Conservation (phyloP, 805 yeast species). For the Lachancea thermotolerans region DNA sequence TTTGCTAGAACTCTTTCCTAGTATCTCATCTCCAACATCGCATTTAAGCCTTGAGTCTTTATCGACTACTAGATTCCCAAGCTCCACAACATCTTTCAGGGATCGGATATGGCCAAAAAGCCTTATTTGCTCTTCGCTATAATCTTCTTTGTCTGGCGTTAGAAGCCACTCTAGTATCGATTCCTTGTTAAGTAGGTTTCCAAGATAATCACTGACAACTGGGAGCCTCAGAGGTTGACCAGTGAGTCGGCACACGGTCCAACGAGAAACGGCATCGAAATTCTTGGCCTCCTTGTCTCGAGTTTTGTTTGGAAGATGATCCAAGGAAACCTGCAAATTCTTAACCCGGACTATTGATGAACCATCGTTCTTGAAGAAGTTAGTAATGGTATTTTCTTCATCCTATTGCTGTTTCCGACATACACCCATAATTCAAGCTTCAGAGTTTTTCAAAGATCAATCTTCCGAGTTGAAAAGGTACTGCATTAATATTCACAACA, state of each 20-base stretch:
- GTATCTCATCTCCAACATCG: constrained; percentile 23
- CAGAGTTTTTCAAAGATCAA: background rate
- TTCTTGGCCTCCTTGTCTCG: constrained; percentile 15
- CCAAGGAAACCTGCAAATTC: constrained; percentile 34
- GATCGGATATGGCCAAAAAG: constrained; percentile 32
- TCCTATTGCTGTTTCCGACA: background rate
- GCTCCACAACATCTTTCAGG: constrained; percentile 40
- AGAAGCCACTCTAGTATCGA: constrained; percentile 52
- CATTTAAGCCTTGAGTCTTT: constrained; percentile 11
- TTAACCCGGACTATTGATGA: constrained; percentile 58
- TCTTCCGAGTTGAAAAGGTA: background rate
- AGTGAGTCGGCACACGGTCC: constrained; percentile 44
- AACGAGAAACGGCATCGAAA: constrained; percentile 27
- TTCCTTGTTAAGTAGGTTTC: constrained; percentile 59
- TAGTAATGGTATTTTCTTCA: background rate
- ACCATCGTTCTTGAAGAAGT: constrained; percentile 50
- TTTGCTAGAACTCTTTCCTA: constrained; percentile 33
- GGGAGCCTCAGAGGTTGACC: constrained; percentile 41
- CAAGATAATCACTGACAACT: constrained; percentile 62
- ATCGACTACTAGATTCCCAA: constrained; percentile 28
- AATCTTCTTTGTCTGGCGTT: constrained; percentile 26
- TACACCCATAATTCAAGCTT: constrained; percentile 6
- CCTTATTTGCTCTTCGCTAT: constrained; percentile 20
- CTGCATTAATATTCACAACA: background rate
- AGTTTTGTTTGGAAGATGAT: constrained; percentile 12